These are phyloP conservation scores for Ascochyta clinopodiicola DNA, from an alignment of 2,329 filamentous ascomycete species.

Conservation along the genomic window DNA sequence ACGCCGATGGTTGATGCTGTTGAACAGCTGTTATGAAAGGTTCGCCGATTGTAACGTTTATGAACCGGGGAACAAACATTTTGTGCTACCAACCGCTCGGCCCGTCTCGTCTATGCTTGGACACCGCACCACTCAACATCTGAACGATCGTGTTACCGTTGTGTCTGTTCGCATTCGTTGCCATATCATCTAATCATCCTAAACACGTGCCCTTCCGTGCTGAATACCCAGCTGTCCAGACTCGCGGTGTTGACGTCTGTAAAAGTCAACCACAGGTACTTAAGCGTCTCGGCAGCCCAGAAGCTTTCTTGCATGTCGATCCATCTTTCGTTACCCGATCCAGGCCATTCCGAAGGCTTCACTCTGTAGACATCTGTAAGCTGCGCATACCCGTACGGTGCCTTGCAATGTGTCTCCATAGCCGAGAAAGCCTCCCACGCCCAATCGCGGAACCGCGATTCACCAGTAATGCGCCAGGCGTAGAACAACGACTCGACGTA, in stretches of 20 bases:
- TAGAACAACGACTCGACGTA: constrained; percentile 52
- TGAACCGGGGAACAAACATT: not conserved
- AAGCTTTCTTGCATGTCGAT: constrained; percentile 50
- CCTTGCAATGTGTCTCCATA: constrained; percentile 48
- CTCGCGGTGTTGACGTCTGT: constrained; percentile 43
- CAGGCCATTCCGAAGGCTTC: constrained; percentile 24
- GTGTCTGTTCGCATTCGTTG: not conserved
- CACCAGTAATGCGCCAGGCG: constrained; percentile 50
- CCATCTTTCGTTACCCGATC: constrained; percentile 34
- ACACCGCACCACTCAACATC: not conserved
- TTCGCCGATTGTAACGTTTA: not conserved
- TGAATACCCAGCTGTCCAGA: constrained; percentile 54
- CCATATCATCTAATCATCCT: constrained; percentile 44
- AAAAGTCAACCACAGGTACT: constrained; percentile 52
- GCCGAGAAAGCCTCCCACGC: constrained; percentile 51
- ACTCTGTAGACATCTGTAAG: constrained; percentile 45
- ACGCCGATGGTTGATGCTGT: constrained; percentile 31
- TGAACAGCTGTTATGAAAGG: constrained; percentile 3
- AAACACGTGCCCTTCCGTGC: constrained; percentile 52
- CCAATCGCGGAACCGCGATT: constrained; percentile 50
- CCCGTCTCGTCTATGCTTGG: not conserved
- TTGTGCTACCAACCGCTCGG: not conserved
- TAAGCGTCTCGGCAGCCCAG: constrained; percentile 51
- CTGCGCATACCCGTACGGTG: constrained; percentile 49
- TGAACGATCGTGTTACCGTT: not conserved